Evolutionary conservation across 139 green algal species (phyloP), one percentile per base, ranked within the genome.

Genomic region (Picochlorum sp.): DNA sequence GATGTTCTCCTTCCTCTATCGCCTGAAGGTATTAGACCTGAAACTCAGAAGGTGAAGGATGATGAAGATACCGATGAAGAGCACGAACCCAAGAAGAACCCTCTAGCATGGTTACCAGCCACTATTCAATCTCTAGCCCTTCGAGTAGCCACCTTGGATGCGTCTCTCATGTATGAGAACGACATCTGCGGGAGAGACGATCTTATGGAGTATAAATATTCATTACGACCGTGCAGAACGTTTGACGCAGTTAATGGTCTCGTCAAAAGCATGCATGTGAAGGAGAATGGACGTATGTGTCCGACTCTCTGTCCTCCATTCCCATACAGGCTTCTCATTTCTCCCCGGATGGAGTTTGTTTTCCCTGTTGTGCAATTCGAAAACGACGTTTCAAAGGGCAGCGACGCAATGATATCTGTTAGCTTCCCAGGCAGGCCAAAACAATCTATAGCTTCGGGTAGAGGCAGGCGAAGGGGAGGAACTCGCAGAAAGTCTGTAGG

Each of bases 51-150:
- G 25, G 9, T 1, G 37, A 26, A 56, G 7, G 30, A 14, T 56
- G 26, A 37, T 9, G 39, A 24, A 20, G 39, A 18, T 39, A 30
- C 22, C 3, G 57, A 25, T 24, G 58, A 6, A 4, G 55, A 7
- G 6, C 45, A 47, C 4, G 25, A 30, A 47, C 39, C 33, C 20
- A 58, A 39, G 24, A 45, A 39, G 1, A n/a, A 49, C 3, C 65
- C 69, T 12, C 72, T 94, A 43, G 57, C 62, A 8, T 94, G 86
- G 86, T 76, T 94, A 43, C 86, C 86, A 3, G 37, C 72, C 35
- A 95, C 86, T 1, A 35, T 56, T 10, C 59, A 82, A 0, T 74
- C 84, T 1, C 24, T 94, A 20, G 59, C 70, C n/a, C 62, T 89
- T 57, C 74, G 86, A 6, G 56, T 93, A 56, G 45, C 63, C 33